These are phyloP conservation scores for Kappamyces sp. DNA, from an alignment of 192 early-diverging fungal genomes.

Conservation along the genomic window DNA sequence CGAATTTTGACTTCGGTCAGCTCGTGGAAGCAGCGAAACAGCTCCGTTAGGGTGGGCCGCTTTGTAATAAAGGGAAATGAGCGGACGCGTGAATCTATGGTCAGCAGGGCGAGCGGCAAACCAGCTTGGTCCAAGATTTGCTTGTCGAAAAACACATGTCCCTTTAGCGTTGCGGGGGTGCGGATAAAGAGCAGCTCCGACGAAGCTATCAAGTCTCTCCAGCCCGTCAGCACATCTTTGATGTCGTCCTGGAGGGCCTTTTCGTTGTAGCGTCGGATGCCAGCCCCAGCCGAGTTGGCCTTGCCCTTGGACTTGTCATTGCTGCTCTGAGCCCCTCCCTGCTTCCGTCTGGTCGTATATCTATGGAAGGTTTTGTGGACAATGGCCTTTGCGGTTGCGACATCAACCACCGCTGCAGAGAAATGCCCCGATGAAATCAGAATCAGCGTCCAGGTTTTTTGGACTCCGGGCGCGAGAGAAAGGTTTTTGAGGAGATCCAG, in stretches of 20 bases:
- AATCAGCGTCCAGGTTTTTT: conserved; percentile 67
- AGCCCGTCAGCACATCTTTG: conserved; percentile 61
- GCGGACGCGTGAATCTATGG: conserved; percentile 46
- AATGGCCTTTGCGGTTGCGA: conserved; percentile 47
- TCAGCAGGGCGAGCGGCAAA: too few species aligned
- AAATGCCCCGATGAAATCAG: conserved; percentile 77
- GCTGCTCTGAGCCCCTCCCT: conserved; percentile 83
- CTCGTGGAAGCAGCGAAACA: conserved; percentile 61
- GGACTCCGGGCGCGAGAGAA: neutral
- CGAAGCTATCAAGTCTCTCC: conserved; percentile 58
- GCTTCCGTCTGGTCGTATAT: conserved; percentile 93
- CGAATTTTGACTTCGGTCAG: conserved; percentile 53
- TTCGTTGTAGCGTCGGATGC: conserved; percentile 88
- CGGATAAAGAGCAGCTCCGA: conserved; percentile 74
- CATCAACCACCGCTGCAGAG: conserved; percentile 81
- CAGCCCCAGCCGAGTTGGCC: conserved; percentile 83
- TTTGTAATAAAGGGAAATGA: conserved; percentile 73
- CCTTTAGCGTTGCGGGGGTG: conserved; percentile 38
- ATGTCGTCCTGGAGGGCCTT: conserved; percentile 70
- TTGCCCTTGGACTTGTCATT: conserved; percentile 77
- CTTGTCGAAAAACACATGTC: conserved; percentile 34
- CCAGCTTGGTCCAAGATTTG: conserved; percentile 11
- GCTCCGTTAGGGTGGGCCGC: conserved; percentile 68
- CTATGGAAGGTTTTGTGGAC: conserved; percentile 92
- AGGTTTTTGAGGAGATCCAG: conserved; percentile 7